phyloP scores from a whole-genome alignment of 495 filamentous ascomycete genomes.

The Neurospora hispaniola region DNA sequence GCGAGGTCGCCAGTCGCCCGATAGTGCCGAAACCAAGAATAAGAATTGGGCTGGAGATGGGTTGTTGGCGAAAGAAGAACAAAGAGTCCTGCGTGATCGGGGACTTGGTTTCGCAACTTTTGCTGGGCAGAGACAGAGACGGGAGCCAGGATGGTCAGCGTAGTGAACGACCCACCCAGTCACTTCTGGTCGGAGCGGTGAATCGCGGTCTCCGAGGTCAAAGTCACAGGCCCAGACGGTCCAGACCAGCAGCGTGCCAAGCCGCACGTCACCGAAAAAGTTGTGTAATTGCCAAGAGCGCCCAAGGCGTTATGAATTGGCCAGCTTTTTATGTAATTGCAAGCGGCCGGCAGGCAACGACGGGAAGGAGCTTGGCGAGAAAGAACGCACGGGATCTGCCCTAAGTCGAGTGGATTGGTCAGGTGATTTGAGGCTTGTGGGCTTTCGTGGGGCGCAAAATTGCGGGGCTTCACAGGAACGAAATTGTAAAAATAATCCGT shows the following conservation, averaged over 20 bases:
- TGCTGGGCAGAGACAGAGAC: background rate
- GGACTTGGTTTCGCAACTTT: background rate
- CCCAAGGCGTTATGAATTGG: background rate
- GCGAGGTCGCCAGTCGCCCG: background rate
- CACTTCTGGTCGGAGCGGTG: background rate
- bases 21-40: background rate
- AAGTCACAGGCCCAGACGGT: background rate
- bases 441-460: slow-evolving; percentile 13
- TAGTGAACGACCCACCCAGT: background rate
- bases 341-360: background rate
- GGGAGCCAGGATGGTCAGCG: background rate
- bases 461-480: slow-evolving; percentile 20
- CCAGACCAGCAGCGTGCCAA: background rate
- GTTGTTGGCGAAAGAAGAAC: slow-evolving; percentile 7
- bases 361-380: background rate
- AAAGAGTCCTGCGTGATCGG: slow-evolving; percentile 15
- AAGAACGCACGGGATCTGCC: slow-evolving; percentile 12
- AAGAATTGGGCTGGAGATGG: background rate
- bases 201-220: background rate
- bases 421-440: slow-evolving; percentile 11
- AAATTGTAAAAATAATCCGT: slow-evolving; percentile 24
- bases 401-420: slow-evolving; percentile 16
- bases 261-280: background rate
- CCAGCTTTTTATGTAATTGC: background rate
- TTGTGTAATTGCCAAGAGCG: background rate